Evolutionary conservation across 2,329 filamentous ascomycete genomes (phyloP).

Genomic region (Sporothrix dimorphospora): DNA sequence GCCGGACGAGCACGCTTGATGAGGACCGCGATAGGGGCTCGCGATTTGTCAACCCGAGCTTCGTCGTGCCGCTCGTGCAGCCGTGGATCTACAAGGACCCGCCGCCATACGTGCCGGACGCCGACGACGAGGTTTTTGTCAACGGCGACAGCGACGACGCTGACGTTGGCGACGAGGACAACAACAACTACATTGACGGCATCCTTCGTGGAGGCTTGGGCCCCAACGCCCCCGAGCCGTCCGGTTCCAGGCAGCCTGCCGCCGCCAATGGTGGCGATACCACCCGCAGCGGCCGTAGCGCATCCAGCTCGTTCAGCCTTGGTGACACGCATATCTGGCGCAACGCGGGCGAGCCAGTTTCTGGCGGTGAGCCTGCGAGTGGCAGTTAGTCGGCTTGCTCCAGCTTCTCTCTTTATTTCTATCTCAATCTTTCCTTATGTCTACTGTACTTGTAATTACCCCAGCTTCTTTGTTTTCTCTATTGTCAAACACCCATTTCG

Average conservation of each 20-base stretch:
- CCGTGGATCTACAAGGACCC: slow-evolving; percentile 69
- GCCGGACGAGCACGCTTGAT: slow-evolving; percentile 68
- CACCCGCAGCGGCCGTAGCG: slow-evolving; percentile 41
- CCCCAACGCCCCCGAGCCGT: neutral
- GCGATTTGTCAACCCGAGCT: slow-evolving; percentile 75
- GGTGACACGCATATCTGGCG: slow-evolving; percentile 57
- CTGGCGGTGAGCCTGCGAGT: neutral
- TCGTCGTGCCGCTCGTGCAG: slow-evolving; percentile 68
- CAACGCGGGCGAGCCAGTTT: slow-evolving; percentile 34
- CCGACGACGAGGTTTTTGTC: slow-evolving; percentile 31
- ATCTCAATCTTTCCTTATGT: neutral
- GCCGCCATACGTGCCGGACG: slow-evolving; percentile 44
- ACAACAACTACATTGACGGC: neutral
- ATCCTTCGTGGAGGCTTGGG: neutral
- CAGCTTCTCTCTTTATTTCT: neutral
- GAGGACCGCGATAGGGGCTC: slow-evolving; percentile 71
- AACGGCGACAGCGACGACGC: slow-evolving; percentile 14
- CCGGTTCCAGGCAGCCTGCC: neutral
- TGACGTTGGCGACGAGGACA: slow-evolving; percentile 12
- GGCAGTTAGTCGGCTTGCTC: neutral
- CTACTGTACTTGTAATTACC: neutral
- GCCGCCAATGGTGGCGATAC: slow-evolving; percentile 22
- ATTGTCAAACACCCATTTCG: neutral
- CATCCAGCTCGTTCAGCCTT: slow-evolving; percentile 50
- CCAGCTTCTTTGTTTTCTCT: neutral